Conservation (phyloP, 257 asterid species). For the Lycium ferocissimum region DNA sequence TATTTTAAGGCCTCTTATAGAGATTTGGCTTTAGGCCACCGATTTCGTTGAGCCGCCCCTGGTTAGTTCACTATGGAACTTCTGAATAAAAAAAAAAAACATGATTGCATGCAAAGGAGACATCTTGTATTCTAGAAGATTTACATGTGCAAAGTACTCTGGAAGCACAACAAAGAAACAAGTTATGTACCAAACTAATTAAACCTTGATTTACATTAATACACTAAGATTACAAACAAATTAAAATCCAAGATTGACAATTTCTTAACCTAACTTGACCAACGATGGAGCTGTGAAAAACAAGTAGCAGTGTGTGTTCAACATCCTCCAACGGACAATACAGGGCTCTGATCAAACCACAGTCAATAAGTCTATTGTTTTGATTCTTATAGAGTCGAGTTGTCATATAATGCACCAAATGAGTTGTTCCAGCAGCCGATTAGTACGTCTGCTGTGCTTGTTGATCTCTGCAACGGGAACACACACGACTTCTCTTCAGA, state of each 20-base stretch:
- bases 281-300: not conserved
- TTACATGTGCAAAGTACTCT: not conserved
- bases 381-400: slow-evolving; percentile 18
- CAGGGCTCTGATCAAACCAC: slow-evolving; percentile 2
- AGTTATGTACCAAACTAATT: not conserved
- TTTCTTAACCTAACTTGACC: not conserved
- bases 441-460: slow-evolving; percentile 39
- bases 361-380: not conserved
- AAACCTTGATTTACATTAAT: not conserved
- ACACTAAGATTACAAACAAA: not conserved
- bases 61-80: slow-evolving; percentile 21
- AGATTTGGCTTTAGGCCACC: too few species aligned
- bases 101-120: not conserved
- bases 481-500: slow-evolving; percentile 27
- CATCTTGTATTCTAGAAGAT: not conserved
- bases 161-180: not conserved
- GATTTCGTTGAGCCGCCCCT: too few species aligned
- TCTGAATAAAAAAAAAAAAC: not conserved
- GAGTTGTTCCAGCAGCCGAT: slow-evolving; percentile 48
- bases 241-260: not conserved
- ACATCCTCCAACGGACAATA: not conserved
- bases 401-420: slow-evolving; percentile 35
- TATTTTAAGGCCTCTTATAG: too few species aligned
- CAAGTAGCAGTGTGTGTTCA: not conserved
- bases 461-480: slow-evolving; percentile 37